Evolutionary conservation across 192 early-diverging fungal genomes (phyloP).

Genomic region (Geosiphon pyriformis): DNA sequence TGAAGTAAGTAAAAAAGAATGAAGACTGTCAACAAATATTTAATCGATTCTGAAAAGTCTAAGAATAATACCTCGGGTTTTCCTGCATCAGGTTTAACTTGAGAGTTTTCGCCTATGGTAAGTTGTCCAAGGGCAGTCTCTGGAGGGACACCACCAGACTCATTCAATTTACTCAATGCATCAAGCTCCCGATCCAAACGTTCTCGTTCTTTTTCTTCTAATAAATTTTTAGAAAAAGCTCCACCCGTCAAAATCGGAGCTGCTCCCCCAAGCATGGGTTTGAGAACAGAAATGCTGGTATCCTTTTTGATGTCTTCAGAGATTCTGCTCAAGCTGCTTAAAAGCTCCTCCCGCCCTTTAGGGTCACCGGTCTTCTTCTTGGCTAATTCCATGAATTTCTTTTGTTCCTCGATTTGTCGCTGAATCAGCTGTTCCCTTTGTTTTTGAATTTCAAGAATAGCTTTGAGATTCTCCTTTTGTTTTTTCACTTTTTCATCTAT

Average conservation of each 20-base stretch:
- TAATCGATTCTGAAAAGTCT: too few species aligned
- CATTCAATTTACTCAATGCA: constrained; percentile 26
- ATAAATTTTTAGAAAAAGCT: constrained; percentile 31
- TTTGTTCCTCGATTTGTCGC: constrained; percentile 61
- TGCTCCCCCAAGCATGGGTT: constrained; percentile 15
- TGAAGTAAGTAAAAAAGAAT: too few species aligned
- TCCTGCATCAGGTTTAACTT: constrained; percentile 38
- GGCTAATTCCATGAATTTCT: constrained; percentile 47
- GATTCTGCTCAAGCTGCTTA: constrained; percentile 44
- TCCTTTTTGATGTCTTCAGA: constrained; percentile 41
- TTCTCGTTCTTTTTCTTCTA: constrained; percentile 41
- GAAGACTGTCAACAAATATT: background rate
- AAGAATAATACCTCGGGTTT: constrained; percentile 53
- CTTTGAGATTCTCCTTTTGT: constrained; percentile 44
- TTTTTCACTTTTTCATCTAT: constrained; percentile 46
- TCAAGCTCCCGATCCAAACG: constrained; percentile 52
- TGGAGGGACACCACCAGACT: constrained; percentile 2
- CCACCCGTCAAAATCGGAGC: constrained; percentile 25
- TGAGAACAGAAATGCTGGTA: constrained; percentile 23
- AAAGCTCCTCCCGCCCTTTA: constrained; percentile 42
- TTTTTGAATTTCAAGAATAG: constrained; percentile 48
- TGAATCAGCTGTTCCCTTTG: constrained; percentile 54
- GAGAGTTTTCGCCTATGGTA: constrained; percentile 21
- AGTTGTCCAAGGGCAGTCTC: constrained; percentile 18
- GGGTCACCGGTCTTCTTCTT: constrained; percentile 45